phyloP scores from a whole-genome alignment of 2,329 filamentous ascomycete genomes.

The Xylariaceae sp. region DNA sequence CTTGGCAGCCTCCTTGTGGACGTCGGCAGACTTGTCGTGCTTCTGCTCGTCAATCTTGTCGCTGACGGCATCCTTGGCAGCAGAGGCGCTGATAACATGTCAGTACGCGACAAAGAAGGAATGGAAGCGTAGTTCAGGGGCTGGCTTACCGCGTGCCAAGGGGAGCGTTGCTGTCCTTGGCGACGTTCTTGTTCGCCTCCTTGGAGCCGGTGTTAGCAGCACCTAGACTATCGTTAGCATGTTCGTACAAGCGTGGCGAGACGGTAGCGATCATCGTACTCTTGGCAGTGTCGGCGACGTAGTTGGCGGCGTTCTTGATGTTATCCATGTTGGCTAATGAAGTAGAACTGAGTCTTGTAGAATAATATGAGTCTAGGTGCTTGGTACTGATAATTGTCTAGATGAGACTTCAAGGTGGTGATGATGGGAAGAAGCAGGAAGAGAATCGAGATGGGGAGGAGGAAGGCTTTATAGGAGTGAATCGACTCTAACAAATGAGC shows the following conservation, averaged over 20 bases:
- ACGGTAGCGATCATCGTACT: constrained; percentile 30
- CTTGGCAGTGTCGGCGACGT: constrained; percentile 61
- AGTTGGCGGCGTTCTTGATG: constrained; percentile 60
- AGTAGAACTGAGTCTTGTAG: constrained; percentile 9
- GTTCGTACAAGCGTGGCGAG: background rate
- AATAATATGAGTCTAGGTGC: constrained; percentile 10
- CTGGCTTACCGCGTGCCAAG: constrained; percentile 49
- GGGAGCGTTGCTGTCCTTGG: constrained; percentile 54
- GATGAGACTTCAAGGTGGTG: background rate
- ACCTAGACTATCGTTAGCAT: constrained; percentile 19
- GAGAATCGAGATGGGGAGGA: constrained; percentile 6
- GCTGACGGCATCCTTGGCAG: constrained; percentile 44
- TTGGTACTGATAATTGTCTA: constrained; percentile 9
- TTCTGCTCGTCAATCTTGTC: constrained; percentile 43
- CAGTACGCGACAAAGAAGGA: constrained; percentile 18
- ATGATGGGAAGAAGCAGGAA: background rate
- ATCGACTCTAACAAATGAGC: background rate
- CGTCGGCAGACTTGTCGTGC: constrained; percentile 32
- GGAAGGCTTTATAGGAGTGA: constrained; percentile 4
- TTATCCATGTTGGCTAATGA: constrained; percentile 43
- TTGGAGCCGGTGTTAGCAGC: constrained; percentile 53
- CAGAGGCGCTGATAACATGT: constrained; percentile 36
- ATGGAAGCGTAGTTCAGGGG: background rate
- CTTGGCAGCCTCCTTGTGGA: constrained; percentile 36
- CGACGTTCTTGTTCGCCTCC: constrained; percentile 64